phyloP scores from a whole-genome alignment of 208 protist genomes.

The Trichomonas gallinae region DNA sequence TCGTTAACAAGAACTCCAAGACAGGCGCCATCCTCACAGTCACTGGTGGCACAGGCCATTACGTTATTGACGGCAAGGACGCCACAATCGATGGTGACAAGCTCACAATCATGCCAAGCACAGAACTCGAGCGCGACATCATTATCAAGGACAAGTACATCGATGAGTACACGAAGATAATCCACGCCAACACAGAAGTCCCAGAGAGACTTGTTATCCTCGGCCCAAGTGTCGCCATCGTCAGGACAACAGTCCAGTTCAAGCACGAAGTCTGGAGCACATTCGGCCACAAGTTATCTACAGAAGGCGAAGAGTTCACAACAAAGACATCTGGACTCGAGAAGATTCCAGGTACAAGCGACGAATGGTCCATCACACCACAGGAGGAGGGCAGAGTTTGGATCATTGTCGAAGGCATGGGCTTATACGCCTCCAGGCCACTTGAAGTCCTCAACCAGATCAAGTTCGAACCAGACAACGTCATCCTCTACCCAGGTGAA shows the following conservation, averaged over 20 bases:
- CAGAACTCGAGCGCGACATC: background rate
- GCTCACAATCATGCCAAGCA: background rate
- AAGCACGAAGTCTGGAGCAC: background rate
- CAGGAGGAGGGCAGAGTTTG: background rate
- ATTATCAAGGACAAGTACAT: background rate
- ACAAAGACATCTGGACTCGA: background rate
- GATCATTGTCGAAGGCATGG: background rate
- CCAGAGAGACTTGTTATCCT: background rate
- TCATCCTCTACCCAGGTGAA: background rate
- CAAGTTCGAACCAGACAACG: background rate
- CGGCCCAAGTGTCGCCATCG: background rate
- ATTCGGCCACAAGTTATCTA: background rate
- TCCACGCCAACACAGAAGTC: background rate
- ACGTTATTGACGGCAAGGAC: background rate
- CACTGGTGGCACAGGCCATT: background rate
- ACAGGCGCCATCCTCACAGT: background rate
- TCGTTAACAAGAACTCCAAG: background rate
- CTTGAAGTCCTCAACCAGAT: background rate
- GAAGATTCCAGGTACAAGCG: background rate
- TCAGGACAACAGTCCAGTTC: background rate
- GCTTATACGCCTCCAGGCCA: background rate
- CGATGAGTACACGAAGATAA: background rate
- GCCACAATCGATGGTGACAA: background rate
- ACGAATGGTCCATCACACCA: background rate
- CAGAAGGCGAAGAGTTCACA: background rate